Base-by-base conservation (phyloP, 441 rosid genomes). In the Geranium incanum region DNA sequence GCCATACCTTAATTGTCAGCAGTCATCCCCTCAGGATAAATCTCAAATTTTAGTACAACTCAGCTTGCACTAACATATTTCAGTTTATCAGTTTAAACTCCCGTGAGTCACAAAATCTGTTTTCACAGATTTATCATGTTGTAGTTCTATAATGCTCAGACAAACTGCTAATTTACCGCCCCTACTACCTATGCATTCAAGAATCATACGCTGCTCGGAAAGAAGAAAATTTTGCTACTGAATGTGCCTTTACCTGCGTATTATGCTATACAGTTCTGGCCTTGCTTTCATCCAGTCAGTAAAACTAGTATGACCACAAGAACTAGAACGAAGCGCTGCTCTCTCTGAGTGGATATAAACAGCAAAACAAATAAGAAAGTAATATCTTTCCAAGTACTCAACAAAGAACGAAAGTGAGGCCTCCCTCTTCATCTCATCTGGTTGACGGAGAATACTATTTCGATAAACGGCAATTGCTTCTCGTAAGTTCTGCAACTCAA, bases 361-460 rank as follows among this genome's bases (percentile, higher is more conserved):
- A 69, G 99, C 86, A 86, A 95, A 95, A 83, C 99, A 95, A 82
- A 95, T 91, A 73, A 95, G 97, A 81, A 86, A 93, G 84, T 95
- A 95, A 73, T 95, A 95, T 91, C 99, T 88, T 83, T 95, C 98
- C 86, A 95, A 82, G 82, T 95, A 95, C 87, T 95, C 99, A 69
- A 91, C 89, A 75, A 95, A 95, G 83, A 90, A 88, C 15, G 97
- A 95, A 77, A 95, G 98, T 66, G 86, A 90, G 59, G 97, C 91
- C 83, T 86, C 98, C 83, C 98, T 91, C 91, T 91, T 93, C 98
- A 87, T 91, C 84, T 95, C 99, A 88, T 95, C 99, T n/a, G 97
- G 88, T 79, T 95, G 97, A 70, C 88, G 97, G 80, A 88, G 88
- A 84, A 93, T 95, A 80, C 87, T 93, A 79, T 84, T 95, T 72